These are phyloP conservation scores for Cucumis variabilis DNA, from an alignment of 331 rosid genomes.

Conservation along the genomic window DNA sequence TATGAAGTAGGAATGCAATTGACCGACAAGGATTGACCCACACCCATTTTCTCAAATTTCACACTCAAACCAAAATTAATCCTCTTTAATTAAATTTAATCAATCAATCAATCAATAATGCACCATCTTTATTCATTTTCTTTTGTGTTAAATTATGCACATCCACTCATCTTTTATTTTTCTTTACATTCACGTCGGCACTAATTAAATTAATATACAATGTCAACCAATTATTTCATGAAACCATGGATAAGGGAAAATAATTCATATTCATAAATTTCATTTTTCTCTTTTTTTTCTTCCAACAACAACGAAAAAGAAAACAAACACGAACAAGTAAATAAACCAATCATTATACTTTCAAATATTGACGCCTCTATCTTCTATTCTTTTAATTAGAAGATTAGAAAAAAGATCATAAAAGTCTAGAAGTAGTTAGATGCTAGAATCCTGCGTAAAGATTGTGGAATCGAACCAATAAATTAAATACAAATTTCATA, in stretches of 20 bases:
- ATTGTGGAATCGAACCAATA: too few relatives aligned
- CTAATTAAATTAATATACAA: neutral
- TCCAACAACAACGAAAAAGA: too few relatives aligned
- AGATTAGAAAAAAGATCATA: too few relatives aligned
- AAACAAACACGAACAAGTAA: too few relatives aligned
- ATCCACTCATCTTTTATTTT: constrained; percentile 5
- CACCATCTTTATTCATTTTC: neutral
- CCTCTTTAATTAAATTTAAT: neutral
- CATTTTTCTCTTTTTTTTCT: too few relatives aligned
- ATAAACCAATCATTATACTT: too few relatives aligned
- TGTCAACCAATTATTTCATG: neutral
- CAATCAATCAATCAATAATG: neutral
- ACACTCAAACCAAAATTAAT: neutral
- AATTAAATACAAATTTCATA: too few relatives aligned
- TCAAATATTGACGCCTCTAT: too few relatives aligned
- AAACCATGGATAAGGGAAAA: neutral
- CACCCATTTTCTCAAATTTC: neutral
- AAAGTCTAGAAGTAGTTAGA: too few relatives aligned
- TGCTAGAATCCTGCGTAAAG: too few relatives aligned
- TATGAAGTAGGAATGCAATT: neutral
- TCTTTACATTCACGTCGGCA: constrained; percentile 10
- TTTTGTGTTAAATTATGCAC: neutral
- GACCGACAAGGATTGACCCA: constrained; percentile 19
- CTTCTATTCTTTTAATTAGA: too few relatives aligned
- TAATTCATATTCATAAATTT: too few relatives aligned